phyloP scores from a whole-genome alignment of 2,329 filamentous ascomycete species.

The Cercospora zeae-maydis region DNA sequence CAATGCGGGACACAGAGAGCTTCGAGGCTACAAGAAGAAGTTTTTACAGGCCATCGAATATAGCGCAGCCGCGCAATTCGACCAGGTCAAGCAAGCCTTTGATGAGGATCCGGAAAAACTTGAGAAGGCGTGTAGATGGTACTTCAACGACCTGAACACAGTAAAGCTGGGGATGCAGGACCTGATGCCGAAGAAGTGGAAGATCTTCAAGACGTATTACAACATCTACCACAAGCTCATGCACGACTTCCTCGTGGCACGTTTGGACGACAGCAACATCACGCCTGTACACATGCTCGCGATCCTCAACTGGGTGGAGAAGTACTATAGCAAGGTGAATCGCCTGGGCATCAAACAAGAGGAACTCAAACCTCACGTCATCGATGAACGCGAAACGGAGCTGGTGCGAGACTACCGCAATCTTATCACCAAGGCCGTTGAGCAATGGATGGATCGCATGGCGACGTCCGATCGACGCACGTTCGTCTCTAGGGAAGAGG shows the following conservation, averaged over 20 bases:
- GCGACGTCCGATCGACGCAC: constrained; percentile 75
- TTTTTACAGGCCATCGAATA: constrained; percentile 77
- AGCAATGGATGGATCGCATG: constrained; percentile 97
- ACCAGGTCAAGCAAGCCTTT: constrained; percentile 68
- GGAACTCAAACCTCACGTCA: constrained; percentile 77
- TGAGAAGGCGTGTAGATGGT: constrained; percentile 90
- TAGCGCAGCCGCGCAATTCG: constrained; percentile 71
- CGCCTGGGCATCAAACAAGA: constrained; percentile 75
- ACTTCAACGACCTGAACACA: constrained; percentile 93
- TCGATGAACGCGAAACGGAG: constrained; percentile 86
- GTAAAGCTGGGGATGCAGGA: constrained; percentile 89
- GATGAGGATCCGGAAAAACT: constrained; percentile 76
- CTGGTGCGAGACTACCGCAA: constrained; percentile 90
- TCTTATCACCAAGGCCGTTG: constrained; percentile 90
- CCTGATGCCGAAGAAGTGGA: constrained; percentile 95
- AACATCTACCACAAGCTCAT: constrained; percentile 90
- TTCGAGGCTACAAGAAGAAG: constrained; percentile 95
- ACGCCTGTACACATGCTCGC: constrained; percentile 82
- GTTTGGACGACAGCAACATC: constrained; percentile 80
- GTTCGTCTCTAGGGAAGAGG: constrained; percentile 72
- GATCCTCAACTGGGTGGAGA: constrained; percentile 91
- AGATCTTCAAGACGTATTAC: constrained; percentile 84
- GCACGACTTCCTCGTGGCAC: constrained; percentile 84
- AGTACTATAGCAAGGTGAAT: constrained; percentile 93
- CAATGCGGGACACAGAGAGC: constrained; percentile 77